Base-by-base conservation (phyloP, 768 basidiomycete genomes). In the Phanerochaete carnosa region DNA sequence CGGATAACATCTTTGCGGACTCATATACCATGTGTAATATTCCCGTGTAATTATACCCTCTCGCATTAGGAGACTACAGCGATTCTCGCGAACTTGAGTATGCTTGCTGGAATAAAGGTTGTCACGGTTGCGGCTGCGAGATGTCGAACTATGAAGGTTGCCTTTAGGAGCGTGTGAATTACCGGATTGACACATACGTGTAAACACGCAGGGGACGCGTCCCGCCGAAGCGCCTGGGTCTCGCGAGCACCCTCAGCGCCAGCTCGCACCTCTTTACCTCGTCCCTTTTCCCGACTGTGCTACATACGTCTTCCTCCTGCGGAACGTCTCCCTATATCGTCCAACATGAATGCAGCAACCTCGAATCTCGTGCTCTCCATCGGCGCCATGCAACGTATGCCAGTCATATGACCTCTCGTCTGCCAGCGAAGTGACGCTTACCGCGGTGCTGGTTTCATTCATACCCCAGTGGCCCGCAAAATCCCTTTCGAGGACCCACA, bases 401-500 rank as follows among this genome's bases (percentile, higher is more conserved):
- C 9, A 26, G 19, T 45, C 47, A 49, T 25, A 49, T 33, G 51
- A n/a, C 51, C 51, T 52, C 19, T 7, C 28, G 4, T 30, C 51
- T 54, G 37, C 15, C 45, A 53, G 51, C 53, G 51, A 26, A 49
- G 45, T 58, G 30, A 45, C 35, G 9, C 51, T 54, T 50, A 22
- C 39, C n/a, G n/a, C 13, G 39, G 25, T 23, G 26, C 23, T 28
- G 15, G 37, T 29, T 5, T 29, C 26, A 16, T n/a, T 50, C 45
- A n/a, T 28, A 37, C 59, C 32, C 45, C 64, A 95, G 93, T 98
- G 72, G 95, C 95, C 66, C 86, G 92, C 65, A 90, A 86, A 75
- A 87, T 98, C 64, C 89, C 93, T 29, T 94, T 97, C 65, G 92
- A 96, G 45, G 87, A 98, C 76, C 92, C 94, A 7, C 76, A 87